These are phyloP conservation scores for Meyerozyma athensensis DNA, from an alignment of 1,139 yeast genomes.

Conservation along the genomic window DNA sequence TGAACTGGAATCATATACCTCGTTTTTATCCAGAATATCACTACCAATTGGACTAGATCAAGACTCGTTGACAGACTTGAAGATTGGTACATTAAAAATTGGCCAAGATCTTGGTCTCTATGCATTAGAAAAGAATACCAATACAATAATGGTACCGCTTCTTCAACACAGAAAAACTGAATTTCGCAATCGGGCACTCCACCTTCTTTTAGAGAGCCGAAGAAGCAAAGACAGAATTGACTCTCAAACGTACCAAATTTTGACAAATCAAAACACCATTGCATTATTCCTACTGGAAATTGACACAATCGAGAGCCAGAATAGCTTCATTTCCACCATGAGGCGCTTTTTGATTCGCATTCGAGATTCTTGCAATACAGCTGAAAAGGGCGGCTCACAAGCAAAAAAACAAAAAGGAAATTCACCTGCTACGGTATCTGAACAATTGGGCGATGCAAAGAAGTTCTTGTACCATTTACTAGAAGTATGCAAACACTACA, in stretches of 20 bases:
- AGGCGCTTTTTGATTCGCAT: constrained; percentile 1
- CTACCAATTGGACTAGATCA: constrained; percentile 14
- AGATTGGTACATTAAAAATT: constrained; percentile 55
- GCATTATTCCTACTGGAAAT: not conserved
- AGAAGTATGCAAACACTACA: constrained; percentile 31
- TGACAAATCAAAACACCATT: constrained; percentile 21
- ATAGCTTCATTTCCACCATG: constrained; percentile 3
- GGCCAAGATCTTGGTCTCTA: constrained; percentile 59
- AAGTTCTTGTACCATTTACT: constrained; percentile 44
- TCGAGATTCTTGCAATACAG: constrained; percentile 2
- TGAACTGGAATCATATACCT: constrained; percentile 26
- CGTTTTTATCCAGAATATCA: constrained; percentile 36
- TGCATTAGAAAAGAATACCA: constrained; percentile 40
- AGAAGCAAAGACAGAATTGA: constrained; percentile 59
- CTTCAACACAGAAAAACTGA: constrained; percentile 41
- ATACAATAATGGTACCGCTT: constrained; percentile 25
- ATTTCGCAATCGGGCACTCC: constrained; percentile 54
- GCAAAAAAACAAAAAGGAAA: not conserved
- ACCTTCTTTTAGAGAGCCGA: constrained; percentile 55
- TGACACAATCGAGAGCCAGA: not conserved
- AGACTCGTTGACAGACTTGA: constrained; percentile 21
- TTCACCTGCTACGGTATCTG: not conserved
- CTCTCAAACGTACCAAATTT: constrained; percentile 33
- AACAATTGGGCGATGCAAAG: not conserved
- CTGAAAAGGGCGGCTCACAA: not conserved